Conservation (phyloP, 1,139 yeast genomes). For the Hyphopichia wangnamkhiaoensis region DNA sequence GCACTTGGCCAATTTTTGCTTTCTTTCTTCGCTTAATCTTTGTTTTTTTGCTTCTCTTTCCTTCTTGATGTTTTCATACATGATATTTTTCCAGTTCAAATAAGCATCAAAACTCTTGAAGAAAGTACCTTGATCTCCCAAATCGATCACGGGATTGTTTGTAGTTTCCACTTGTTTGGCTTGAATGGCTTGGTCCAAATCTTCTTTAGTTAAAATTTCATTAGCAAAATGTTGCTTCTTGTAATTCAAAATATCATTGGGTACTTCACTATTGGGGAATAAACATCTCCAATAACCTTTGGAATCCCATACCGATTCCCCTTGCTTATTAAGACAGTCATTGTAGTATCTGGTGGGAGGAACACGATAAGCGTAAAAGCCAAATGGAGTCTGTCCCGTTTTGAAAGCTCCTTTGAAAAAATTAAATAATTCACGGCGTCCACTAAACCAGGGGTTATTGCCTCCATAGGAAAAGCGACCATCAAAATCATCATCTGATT, state of each 20-base stretch:
- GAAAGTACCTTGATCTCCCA: conserved; percentile 40
- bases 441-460: not conserved
- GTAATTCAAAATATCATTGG: conserved; percentile 30
- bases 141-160: conserved; percentile 28
- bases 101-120: conserved; percentile 67
- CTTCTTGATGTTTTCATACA: conserved; percentile 44
- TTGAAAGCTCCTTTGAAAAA: conserved; percentile 12
- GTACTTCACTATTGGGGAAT: conserved; percentile 61
- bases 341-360: conserved; percentile 65
- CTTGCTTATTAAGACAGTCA: conserved; percentile 62
- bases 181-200: conserved; percentile 29
- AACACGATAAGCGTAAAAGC: conserved; percentile 56
- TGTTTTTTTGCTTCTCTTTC: conserved; percentile 21
- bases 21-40: conserved; percentile 1
- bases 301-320: conserved; percentile 76
- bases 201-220: conserved; percentile 54
- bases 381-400: conserved; percentile 38
- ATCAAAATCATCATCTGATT: not conserved
- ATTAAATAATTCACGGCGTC: not conserved
- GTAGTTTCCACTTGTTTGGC: conserved; percentile 10
- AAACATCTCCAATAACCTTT: conserved; percentile 87
- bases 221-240: conserved; percentile 27
- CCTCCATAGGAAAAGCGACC: not conserved
- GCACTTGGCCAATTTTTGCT: not conserved
- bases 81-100: conserved; percentile 65